Evolutionary conservation across 2,329 filamentous ascomycete genomes (phyloP).

Genomic region (Penicillium occitanis): DNA sequence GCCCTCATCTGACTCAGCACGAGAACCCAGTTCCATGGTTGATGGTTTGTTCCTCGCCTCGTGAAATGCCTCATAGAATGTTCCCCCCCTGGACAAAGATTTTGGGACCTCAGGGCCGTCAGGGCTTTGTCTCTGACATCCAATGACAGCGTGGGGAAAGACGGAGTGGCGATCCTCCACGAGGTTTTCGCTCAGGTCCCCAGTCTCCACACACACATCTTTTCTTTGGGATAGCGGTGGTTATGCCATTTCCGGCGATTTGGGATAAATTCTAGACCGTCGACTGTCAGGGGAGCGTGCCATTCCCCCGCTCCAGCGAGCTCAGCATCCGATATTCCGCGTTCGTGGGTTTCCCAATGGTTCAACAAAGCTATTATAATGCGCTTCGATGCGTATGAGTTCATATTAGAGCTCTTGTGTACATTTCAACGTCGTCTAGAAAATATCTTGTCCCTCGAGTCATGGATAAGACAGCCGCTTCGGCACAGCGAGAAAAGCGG

Average conservation of each 20-base stretch:
- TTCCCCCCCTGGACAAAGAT: neutral
- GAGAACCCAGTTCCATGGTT: neutral
- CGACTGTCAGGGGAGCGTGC: neutral
- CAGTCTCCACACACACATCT: conserved; percentile 14
- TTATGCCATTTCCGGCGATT: conserved; percentile 17
- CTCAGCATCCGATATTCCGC: neutral
- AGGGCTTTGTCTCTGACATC: conserved; percentile 2
- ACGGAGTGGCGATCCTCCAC: conserved; percentile 13
- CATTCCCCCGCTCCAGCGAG: no score
- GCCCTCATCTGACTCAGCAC: conserved; percentile 10
- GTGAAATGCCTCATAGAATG: conserved; percentile 6
- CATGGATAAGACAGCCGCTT: neutral
- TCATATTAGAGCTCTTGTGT: no score
- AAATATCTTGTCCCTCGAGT: neutral
- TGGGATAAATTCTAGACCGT: conserved; percentile 3
- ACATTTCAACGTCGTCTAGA: neutral
- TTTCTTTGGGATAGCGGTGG: neutral
- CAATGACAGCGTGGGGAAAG: neutral
- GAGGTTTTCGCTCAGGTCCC: conserved; percentile 10
- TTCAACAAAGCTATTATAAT: neutral
- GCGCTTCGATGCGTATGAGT: neutral
- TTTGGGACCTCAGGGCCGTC: neutral
- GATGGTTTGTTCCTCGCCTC: neutral
- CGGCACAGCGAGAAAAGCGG: neutral
- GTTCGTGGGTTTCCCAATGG: neutral